Base-by-base conservation (phyloP, 1,284 basidiomycete genomes). In the Ceratobasidium sp. region DNA sequence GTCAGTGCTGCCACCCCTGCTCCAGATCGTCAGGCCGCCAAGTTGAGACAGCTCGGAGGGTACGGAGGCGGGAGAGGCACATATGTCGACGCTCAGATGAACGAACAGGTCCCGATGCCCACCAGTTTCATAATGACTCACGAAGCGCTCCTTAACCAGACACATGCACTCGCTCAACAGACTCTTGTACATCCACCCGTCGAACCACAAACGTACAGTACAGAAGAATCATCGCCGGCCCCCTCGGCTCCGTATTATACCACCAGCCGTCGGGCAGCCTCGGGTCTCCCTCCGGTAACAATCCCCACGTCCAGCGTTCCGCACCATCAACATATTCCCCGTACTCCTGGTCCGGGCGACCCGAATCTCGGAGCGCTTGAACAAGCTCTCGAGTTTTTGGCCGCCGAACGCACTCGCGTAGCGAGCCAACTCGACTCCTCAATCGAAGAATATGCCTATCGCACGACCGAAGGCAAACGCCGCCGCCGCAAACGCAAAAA, bases 381-480 rank as follows among this genome's bases (percentile, higher is more conserved):
- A 59, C 83, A 83, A 69, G 86, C 86, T 0, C 78, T 90, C 11
- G 82, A 80, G 36, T 90, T 88, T 71, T 80, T 90, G 49, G 87
- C 86, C 44, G 83, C 82, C 8, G 87, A 90, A 74, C 79, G 86
- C 21, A 86, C 82, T 27, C 80, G 81, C 71, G 78, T 83, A 70
- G 79, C 79, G 62, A 67, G 82, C n/a, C 79, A 81, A 71, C 79
- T 80, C 21, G 80, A 82, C 68, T 73, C 73, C 2, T 54, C 50
- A 5, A 66, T 66, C 39, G 60, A 66, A 41, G 60, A 66, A 7
- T 66, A 66, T 41, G 60, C 60, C 11, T 66, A 66, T 21, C 60
- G 60, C 23, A 54, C 59, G 1, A 62, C 16, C 11, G 60, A 66
- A 23, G 60, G 60, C 5, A 66, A 66, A 52, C 60, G 60, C 41